These are phyloP conservation scores for Saururus chinensis DNA, from an alignment of 164 flowering plant species.

Conservation along the genomic window DNA sequence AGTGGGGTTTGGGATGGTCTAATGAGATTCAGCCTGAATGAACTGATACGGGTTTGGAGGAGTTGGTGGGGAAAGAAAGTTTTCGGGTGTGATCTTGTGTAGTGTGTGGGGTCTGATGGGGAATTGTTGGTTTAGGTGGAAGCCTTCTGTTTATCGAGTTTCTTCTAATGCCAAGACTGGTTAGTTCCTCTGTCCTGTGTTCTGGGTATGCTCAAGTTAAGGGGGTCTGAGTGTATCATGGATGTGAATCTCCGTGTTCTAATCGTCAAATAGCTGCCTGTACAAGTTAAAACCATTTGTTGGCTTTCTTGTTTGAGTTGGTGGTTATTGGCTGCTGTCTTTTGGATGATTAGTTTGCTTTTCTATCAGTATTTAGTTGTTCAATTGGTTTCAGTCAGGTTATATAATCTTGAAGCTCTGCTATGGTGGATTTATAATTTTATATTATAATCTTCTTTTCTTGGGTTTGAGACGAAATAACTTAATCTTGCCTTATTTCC, in stretches of 20 bases:
- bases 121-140: constrained; percentile 48
- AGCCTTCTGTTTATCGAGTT: constrained; percentile 42
- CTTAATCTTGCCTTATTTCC: no score
- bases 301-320: background rate
- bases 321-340: no score
- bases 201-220: background rate
- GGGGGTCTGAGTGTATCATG: background rate
- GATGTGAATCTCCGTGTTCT: background rate
- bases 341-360: no score
- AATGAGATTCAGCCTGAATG: background rate
- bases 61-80: constrained; percentile 7
- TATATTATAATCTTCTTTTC: no score
- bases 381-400: no score
- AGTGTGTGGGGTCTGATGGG: constrained; percentile 27
- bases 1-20: background rate
- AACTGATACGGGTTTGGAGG: background rate
- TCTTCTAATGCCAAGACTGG: constrained; percentile 71
- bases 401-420: no score
- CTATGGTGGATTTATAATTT: no score
- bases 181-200: constrained; percentile 2
- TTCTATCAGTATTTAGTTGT: no score
- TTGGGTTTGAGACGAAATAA: no score
- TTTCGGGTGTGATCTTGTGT: background rate
- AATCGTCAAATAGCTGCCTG: no score
- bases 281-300: background rate